A percentile compares a stretch with the other conserved stretches of the same genome.
phyloP scores from a whole-genome alignment of 768 basidiomycete species.

The Mycena floridula region DNA sequence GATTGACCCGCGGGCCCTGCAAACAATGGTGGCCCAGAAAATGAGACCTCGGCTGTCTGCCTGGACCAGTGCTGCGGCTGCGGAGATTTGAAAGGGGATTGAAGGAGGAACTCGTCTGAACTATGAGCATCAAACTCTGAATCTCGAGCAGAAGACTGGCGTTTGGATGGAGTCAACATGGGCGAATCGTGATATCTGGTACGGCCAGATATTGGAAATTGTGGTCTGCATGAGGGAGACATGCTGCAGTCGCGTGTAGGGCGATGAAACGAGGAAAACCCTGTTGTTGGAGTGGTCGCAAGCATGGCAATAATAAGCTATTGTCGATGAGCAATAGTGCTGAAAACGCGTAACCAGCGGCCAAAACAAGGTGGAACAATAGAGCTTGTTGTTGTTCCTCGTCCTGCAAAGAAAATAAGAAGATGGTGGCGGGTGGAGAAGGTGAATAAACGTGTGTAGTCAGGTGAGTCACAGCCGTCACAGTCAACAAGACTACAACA shows the following conservation, averaged over 20 bases:
- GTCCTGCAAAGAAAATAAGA: no score
- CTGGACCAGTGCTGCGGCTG: constrained; percentile 12
- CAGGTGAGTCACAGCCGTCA: no score
- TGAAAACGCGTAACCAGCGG: background rate
- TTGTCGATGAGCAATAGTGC: constrained; percentile 6
- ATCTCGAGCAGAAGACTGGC: constrained; percentile 19
- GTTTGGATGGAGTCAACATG: constrained; percentile 57
- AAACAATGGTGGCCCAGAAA: background rate
- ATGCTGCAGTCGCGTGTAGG: constrained; percentile 22
- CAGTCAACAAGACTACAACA: no score
- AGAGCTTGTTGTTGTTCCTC: no score
- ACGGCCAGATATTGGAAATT: constrained; percentile 28
- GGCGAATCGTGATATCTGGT: constrained; percentile 42
- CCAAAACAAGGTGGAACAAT: background rate
- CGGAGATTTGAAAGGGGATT: constrained; percentile 45
- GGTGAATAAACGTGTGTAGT: no score
- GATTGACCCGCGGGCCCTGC: constrained; percentile 8
- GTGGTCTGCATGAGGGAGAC: constrained; percentile 29
- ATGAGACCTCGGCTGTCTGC: background rate
- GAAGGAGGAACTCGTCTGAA: constrained; percentile 46
- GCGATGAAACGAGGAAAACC: constrained; percentile 23
- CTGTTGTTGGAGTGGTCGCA: constrained; percentile 36
- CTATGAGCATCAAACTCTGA: no score
- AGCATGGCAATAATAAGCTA: constrained; percentile 35
- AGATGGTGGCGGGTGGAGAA: no score